Conservation (phyloP, 2,329 filamentous ascomycete species). For the Penicillium paneum region DNA sequence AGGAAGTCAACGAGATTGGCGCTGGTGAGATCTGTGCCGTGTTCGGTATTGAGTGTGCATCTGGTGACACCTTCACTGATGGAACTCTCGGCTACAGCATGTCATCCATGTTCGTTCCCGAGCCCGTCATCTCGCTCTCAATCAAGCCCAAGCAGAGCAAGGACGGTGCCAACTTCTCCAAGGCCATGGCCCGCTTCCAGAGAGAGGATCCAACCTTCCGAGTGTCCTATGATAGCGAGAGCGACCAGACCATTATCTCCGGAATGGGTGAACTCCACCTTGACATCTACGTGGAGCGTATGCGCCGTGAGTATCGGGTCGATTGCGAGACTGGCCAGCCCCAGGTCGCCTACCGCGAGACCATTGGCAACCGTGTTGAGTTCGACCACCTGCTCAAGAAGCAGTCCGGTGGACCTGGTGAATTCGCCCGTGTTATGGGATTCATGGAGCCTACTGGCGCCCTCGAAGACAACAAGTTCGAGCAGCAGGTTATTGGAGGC, state of each 20-base stretch:
- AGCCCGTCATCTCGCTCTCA: slow-evolving; percentile 95
- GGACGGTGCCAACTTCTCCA: slow-evolving; percentile 91
- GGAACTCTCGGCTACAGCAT: slow-evolving; percentile 89
- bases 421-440: slow-evolving; percentile 88
- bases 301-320: slow-evolving; percentile 93
- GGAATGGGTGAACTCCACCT: slow-evolving; percentile 98
- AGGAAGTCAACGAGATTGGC: slow-evolving; percentile 87
- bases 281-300: slow-evolving; percentile 95
- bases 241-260: slow-evolving; percentile 94
- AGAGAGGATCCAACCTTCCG: slow-evolving; percentile 97
- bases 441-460: slow-evolving; percentile 81
- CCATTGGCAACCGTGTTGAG: slow-evolving; percentile 71
- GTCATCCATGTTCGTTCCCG: slow-evolving; percentile 95
- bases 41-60: slow-evolving; percentile 96
- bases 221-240: slow-evolving; percentile 86
- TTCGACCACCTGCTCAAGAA: slow-evolving; percentile 95
- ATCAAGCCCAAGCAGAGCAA: slow-evolving; percentile 94
- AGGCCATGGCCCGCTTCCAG: slow-evolving; percentile 98
- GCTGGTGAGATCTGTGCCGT: slow-evolving; percentile 98
- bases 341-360: slow-evolving; percentile 95
- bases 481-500: slow-evolving; percentile 82
- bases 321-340: slow-evolving; percentile 95
- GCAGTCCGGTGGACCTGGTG: slow-evolving; percentile 91
- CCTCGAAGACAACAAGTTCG: slow-evolving; percentile 74
- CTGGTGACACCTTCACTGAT: slow-evolving; percentile 96